Evolutionary conservation across 2,329 filamentous ascomycete species (phyloP), one percentile per base, ranked within the genome.

Genomic region (Sporothrix curviconia): DNA sequence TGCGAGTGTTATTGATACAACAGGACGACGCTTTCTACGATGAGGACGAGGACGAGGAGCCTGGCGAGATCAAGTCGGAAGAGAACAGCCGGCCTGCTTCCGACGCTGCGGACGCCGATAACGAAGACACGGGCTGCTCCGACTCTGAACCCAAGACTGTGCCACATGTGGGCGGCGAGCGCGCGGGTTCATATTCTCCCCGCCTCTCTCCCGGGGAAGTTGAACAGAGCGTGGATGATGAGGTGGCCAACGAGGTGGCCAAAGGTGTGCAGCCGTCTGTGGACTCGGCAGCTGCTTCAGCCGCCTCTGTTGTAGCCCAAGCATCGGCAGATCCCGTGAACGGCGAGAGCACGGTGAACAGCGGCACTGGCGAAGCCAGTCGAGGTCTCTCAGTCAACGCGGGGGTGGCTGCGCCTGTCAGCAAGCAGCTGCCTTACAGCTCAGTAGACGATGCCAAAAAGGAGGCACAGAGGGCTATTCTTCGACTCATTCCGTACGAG

Each of bases 401-500:
- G 2, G 9, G 24, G 17, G 4, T 28, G 19, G 6, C 19, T n/a
- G 9, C 15, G 9, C 19, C 37, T 9, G 14, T 47, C 12, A 24
- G 3, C 22, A 57, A 32, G 4, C n/a, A n/a, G n/a, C 47, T 36
- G 8, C 47, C 64, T 4, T 70, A 68, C 52, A 66, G 62, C 40
- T 70, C 69, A 0, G 43, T 75, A 4, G 60, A 69, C 4, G 75
- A 78, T 54, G 77, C 74, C 32, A 79, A 75, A 55, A 82, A 80
- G 61, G 76, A 81, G 62, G 88, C 88, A 0, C 81, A 84, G 65
- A 80, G 82, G 24, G 85, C 87, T 4, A 83, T 92, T 39, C 70
- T 89, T 30, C 78, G 81, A 37, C 73, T 92, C 3, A 79, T 76
- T 72, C 76, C 78, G 1, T 69, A 89, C 59, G 87, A n/a, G 89